Percentiles rank a stretch among this genome's conserved stretches.
Conservation (phyloP, 148 eudicot species). For the Amaranthus hypochondriacus region DNA sequence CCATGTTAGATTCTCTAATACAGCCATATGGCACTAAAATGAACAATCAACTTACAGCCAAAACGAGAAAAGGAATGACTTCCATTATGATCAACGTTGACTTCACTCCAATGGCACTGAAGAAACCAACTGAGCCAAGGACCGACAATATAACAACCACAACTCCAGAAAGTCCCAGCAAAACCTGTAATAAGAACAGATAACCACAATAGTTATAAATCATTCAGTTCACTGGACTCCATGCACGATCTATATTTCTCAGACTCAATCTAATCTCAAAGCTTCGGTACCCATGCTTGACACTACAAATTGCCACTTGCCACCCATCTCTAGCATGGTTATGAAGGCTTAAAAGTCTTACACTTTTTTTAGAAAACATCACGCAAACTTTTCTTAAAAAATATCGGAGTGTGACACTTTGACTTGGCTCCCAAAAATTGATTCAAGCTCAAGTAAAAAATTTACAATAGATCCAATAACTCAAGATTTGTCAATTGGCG, state of each 20-base stretch:
- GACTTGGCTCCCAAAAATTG: too few species aligned
- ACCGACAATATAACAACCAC: slow-evolving; percentile 54
- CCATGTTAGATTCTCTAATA: neutral
- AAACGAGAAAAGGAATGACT: slow-evolving; percentile 67
- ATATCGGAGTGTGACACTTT: too few species aligned
- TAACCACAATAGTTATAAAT: neutral
- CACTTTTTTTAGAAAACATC: neutral
- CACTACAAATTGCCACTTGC: neutral
- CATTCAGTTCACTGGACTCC: neutral
- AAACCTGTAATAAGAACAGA: slow-evolving; percentile 37
- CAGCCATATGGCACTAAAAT: neutral
- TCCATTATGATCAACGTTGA: slow-evolving; percentile 64
- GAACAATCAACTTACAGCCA: slow-evolving; percentile 46
- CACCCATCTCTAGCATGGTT: neutral
- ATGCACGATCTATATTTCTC: neutral
- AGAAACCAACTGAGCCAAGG: slow-evolving; percentile 63
- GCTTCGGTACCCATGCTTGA: neutral
- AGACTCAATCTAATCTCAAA: neutral
- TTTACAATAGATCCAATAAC: too few species aligned
- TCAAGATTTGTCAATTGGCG: too few species aligned
- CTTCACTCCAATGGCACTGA: slow-evolving; percentile 59
- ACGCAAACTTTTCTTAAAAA: neutral
- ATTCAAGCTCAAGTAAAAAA: too few species aligned
- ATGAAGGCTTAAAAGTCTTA: neutral
- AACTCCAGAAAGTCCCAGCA: slow-evolving; percentile 67